Base-by-base conservation (phyloP, 2,329 filamentous ascomycete species). In the Cryphonectria carpinicola region DNA sequence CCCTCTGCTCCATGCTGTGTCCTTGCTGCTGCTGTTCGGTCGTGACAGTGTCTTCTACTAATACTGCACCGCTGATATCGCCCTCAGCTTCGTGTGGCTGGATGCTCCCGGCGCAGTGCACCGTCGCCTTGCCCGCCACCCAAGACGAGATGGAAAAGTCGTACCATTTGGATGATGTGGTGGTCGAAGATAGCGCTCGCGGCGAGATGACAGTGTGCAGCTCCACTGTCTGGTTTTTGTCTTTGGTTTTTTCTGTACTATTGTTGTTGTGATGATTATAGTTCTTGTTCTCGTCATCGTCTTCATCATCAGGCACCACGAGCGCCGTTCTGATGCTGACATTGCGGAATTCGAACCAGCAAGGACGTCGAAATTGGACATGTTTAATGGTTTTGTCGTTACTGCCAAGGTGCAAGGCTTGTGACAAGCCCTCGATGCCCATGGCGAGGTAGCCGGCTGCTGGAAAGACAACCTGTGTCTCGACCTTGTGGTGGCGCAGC, bases 101-200 rank as follows among this genome's bases (percentile, higher is more conserved):
- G 19, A 76, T 69, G 4, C 63, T 67, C 3, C 74, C 75, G 1
- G 69, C 35, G 32, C 74, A 76, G 56, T 76, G 75, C 3, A 71
- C 14, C 3, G 69, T 73, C 0, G 66, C 52, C 7, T 70, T 43
- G 32, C 69, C 69, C 3, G 66, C 43, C 1, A 41, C 52, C 65
- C 73, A 75, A 0, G 74, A 76, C 3, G 72, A 74, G 6, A 76
- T 63, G 19, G 54, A 62, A 54, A 75, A 76, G 11, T 76, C 74
- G 28, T 70, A 65, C 72, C 72, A 74, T 17, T 17, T 46, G 43
- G 43, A 46, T 22, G 43, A 46, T 22, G 6, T 46, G 19, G 43
- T 46, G 4, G 43, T 22, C 6, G 43, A 46, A 7, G 43, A 46
- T 17, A 46, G 43, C 5, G 43, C 43, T 0, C 43, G 43, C 17